phyloP scores from a whole-genome alignment of 805 yeast genomes.

The Candida sanyiensis region DNA sequence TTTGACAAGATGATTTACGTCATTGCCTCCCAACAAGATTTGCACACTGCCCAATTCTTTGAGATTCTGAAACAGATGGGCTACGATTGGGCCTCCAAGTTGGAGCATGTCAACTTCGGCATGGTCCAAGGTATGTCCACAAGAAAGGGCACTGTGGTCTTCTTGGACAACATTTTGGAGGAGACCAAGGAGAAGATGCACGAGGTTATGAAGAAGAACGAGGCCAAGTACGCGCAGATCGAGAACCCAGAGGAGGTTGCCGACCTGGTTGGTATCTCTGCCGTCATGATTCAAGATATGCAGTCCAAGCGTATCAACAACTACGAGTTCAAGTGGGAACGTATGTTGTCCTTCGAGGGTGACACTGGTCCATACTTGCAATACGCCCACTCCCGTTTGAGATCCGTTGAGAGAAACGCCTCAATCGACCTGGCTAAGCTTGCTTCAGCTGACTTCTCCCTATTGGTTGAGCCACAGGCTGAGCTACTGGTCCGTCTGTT shows the following conservation, averaged over 20 bases:
- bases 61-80: conserved; percentile 90
- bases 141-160: conserved; percentile 97
- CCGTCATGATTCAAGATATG: conserved; percentile 99
- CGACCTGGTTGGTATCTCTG: conserved; percentile 91
- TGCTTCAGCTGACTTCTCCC: conserved; percentile 49
- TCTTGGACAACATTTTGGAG: conserved; percentile 87
- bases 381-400: conserved; percentile 94
- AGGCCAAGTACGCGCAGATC: conserved; percentile 84
- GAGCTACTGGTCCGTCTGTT: conserved; percentile 65
- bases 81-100: conserved; percentile 73
- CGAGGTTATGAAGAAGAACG: conserved; percentile 91
- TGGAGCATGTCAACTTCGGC: conserved; percentile 89
- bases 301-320: conserved; percentile 94
- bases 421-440: conserved; percentile 39
- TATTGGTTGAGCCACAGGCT: conserved; percentile 69
- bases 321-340: conserved; percentile 94
- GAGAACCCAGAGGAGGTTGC: conserved; percentile 93
- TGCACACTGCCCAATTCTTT: conserved; percentile 89
- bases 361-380: conserved; percentile 99
- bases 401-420: conserved; percentile 89
- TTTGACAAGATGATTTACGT: conserved; percentile 97
- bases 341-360: conserved; percentile 98
- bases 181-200: conserved; percentile 93
- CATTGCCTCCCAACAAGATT: conserved; percentile 93
- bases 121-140: conserved; percentile 99